Conservation (phyloP, 2,329 filamentous ascomycete genomes). For the Passalora sequoiae region DNA sequence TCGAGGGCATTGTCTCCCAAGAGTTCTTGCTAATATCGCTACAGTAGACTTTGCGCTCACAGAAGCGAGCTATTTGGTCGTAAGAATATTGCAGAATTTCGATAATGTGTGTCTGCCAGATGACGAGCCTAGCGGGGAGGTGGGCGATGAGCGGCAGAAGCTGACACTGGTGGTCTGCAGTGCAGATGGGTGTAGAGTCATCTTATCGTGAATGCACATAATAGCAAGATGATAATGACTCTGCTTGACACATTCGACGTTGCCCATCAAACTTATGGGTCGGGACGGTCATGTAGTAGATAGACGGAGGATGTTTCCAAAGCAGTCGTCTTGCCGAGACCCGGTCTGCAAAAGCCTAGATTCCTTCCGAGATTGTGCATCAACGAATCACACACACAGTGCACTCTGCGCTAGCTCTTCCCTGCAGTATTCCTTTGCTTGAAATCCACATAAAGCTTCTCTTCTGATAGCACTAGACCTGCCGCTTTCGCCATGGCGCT, state of each 20-base stretch:
- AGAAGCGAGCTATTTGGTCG: constrained; percentile 6
- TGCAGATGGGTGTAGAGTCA: not conserved
- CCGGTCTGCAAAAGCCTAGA: no score
- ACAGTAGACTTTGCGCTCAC: constrained; percentile 3
- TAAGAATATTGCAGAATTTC: constrained; percentile 7
- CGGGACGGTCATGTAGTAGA: no score
- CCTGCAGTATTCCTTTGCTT: not conserved
- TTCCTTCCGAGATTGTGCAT: no score
- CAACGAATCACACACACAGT: no score
- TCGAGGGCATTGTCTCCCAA: not conserved
- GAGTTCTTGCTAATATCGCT: not conserved
- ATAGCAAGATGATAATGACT: no score
- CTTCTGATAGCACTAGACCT: not conserved
- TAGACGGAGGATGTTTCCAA: no score
- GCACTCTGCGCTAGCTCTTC: not conserved
- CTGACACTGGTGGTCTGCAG: not conserved
- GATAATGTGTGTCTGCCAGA: not conserved
- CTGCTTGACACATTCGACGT: no score
- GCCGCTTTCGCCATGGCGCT: constrained; percentile 1
- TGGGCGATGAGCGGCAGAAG: not conserved
- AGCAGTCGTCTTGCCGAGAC: no score
- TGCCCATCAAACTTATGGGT: no score
- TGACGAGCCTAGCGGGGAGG: not conserved
- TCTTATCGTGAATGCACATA: no score
- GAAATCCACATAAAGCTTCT: not conserved